Evolutionary conservation across 352 stramenopile genomes (phyloP).

Genomic region (Pythium folliculosum): DNA sequence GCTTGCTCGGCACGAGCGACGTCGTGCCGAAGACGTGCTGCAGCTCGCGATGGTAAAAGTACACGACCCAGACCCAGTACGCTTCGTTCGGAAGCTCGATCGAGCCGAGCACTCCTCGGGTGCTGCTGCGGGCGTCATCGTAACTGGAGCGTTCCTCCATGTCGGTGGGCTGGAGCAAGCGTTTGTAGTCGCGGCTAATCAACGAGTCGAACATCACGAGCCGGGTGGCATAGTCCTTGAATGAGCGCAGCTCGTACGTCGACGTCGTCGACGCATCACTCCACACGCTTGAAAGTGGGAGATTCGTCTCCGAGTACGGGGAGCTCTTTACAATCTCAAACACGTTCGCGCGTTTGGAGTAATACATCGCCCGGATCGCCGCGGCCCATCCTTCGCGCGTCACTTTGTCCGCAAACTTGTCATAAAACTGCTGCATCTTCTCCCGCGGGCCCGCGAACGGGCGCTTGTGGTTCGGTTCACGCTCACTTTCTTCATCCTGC

Average conservation of each 20-base stretch:
- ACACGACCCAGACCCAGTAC: constrained; percentile 45
- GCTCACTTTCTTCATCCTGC: background rate
- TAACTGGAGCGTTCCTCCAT: background rate
- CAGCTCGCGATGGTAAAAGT: constrained; percentile 43
- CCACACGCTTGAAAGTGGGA: background rate
- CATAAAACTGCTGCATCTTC: background rate
- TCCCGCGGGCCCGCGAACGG: background rate
- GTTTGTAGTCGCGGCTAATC: background rate
- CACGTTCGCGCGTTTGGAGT: background rate
- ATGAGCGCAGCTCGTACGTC: background rate
- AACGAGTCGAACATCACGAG: background rate
- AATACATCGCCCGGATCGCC: background rate
- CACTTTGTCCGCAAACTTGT: background rate
- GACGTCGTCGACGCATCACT: background rate
- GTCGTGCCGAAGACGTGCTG: constrained; percentile 40
- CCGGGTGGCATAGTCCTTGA: background rate
- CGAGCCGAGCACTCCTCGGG: background rate
- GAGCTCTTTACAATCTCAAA: background rate
- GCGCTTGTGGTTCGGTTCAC: background rate
- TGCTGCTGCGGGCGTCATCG: background rate
- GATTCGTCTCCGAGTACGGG: background rate
- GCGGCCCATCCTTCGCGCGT: background rate
- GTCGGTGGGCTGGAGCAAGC: constrained; percentile 1
- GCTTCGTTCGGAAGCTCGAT: constrained; percentile 4
- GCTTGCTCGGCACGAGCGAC: constrained; percentile 41